These are phyloP conservation scores for Penicillium polonicum DNA, from an alignment of 2,329 filamentous ascomycete genomes.

Conservation along the genomic window DNA sequence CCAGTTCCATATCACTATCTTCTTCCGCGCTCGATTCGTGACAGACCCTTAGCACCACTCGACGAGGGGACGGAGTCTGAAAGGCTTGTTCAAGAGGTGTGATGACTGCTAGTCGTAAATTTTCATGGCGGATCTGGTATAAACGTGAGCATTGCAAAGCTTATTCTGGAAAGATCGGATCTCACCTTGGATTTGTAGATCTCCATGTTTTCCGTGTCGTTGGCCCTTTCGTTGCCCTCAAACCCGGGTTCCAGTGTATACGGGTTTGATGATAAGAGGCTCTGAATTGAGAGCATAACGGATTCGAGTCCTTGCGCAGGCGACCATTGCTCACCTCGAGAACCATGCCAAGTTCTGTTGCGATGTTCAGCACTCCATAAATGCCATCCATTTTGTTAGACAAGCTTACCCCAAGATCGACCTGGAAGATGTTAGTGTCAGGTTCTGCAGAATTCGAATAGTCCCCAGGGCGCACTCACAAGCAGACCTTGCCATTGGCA, in stretches of 20 bases:
- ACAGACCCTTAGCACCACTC: conserved; percentile 26
- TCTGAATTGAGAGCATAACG: conserved; percentile 92
- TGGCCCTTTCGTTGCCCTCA: conserved; percentile 64
- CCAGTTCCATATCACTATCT: neutral
- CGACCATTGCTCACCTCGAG: conserved; percentile 92
- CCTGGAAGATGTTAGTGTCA: conserved; percentile 45
- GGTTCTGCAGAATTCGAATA: neutral
- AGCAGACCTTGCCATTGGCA: conserved; percentile 81
- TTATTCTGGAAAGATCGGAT: neutral
- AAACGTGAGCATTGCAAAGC: neutral
- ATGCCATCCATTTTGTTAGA: neutral
- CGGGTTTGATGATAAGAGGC: conserved; percentile 87
- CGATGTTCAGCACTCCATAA: conserved; percentile 11
- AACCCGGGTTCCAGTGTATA: conserved; percentile 97
- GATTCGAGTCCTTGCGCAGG: conserved; percentile 94
- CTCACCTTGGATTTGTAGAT: conserved; percentile 75
- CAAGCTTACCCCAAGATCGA: conserved; percentile 75
- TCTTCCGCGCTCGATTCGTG: conserved; percentile 41
- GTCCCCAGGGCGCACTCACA: conserved; percentile 57
- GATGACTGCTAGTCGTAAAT: conserved; percentile 79
- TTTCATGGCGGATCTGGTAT: conserved; percentile 83
- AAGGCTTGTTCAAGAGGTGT: conserved; percentile 79
- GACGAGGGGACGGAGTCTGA: neutral
- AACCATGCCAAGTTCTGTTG: conserved; percentile 83
- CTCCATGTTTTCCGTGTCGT: conserved; percentile 72